Evolutionary conservation across 768 basidiomycete genomes (phyloP).

Genomic region (Leccinum olivaceopallidum): DNA sequence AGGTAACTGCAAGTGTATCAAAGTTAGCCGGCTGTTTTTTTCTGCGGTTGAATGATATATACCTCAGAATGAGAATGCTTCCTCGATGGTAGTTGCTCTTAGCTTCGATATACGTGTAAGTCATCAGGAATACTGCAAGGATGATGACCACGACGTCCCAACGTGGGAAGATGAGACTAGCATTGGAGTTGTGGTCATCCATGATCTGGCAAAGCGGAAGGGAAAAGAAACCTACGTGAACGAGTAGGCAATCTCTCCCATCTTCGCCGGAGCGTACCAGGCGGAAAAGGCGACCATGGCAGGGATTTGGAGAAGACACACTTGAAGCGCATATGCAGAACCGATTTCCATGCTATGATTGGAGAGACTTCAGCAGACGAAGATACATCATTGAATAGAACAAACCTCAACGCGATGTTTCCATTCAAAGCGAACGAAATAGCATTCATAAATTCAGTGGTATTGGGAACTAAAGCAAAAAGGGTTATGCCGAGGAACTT

Average conservation of each 20-base stretch:
- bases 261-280: slow-evolving; percentile 83
- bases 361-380: slow-evolving; percentile 3
- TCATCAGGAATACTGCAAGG: slow-evolving; percentile 95
- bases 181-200: slow-evolving; percentile 5
- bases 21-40: background rate
- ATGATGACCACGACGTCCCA: slow-evolving; percentile 98
- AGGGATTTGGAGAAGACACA: slow-evolving; percentile 95
- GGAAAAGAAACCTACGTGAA: slow-evolving; percentile 74
- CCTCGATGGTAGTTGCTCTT: slow-evolving; percentile 98
- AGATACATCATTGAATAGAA: background rate
- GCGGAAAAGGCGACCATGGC: slow-evolving; percentile 99
- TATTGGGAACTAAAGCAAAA: slow-evolving; percentile 97
- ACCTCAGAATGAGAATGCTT: slow-evolving; percentile 94
- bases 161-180: slow-evolving; percentile 92
- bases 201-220: background rate
- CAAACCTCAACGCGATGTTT: slow-evolving; percentile 93
- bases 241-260: slow-evolving; percentile 85
- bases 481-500: slow-evolving; percentile 97
- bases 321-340: slow-evolving; percentile 97
- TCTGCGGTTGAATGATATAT: slow-evolving; percentile 11
- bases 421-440: slow-evolving; percentile 97
- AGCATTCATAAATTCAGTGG: slow-evolving; percentile 99
- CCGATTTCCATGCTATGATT: slow-evolving; percentile 93
- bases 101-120: slow-evolving; percentile 99
- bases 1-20: slow-evolving; percentile 63